A percentile compares a stretch with the other conserved stretches of the same genome.
These are phyloP conservation scores for Fusarium devonianum DNA, from an alignment of 2,329 filamentous ascomycete species.

Conservation along the genomic window DNA sequence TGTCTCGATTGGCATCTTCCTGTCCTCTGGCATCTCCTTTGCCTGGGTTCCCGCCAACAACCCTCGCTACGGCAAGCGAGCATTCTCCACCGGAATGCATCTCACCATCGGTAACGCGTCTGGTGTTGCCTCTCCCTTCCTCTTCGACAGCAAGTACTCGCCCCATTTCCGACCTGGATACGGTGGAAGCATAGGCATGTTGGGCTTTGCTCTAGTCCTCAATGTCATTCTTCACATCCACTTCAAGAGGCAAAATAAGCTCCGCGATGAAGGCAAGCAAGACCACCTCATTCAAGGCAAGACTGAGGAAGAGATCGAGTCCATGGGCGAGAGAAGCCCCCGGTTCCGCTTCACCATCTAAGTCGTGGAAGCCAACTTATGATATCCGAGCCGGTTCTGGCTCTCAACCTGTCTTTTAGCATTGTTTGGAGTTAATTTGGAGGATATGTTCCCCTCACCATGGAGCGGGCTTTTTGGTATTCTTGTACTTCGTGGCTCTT, in stretches of 20 bases:
- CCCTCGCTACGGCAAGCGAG: slow-evolving; percentile 70
- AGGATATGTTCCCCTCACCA: too few relatives aligned
- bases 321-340: slow-evolving; percentile 52
- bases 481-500: slow-evolving; percentile 4
- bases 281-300: slow-evolving; percentile 52
- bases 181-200: slow-evolving; percentile 58
- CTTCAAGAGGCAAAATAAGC: slow-evolving; percentile 47
- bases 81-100: slow-evolving; percentile 67
- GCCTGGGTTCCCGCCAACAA: slow-evolving; percentile 61
- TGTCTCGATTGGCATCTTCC: slow-evolving; percentile 64
- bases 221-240: slow-evolving; percentile 41
- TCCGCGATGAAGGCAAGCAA: slow-evolving; percentile 46
- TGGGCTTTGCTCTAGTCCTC: slow-evolving; percentile 45
- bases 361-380: neutral
- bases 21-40: slow-evolving; percentile 46
- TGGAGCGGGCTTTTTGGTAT: slow-evolving; percentile 1
- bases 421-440: slow-evolving; percentile 2
- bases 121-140: slow-evolving; percentile 69
- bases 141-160: slow-evolving; percentile 54
- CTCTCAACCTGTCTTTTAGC: slow-evolving; percentile 2
- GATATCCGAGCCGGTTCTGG: neutral
- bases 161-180: slow-evolving; percentile 60
- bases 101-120: slow-evolving; percentile 68
- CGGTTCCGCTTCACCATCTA: slow-evolving; percentile 42
- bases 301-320: slow-evolving; percentile 51